phyloP scores from a whole-genome alignment of 2,329 filamentous ascomycete species.

The Pyrenochaeta sp. region DNA sequence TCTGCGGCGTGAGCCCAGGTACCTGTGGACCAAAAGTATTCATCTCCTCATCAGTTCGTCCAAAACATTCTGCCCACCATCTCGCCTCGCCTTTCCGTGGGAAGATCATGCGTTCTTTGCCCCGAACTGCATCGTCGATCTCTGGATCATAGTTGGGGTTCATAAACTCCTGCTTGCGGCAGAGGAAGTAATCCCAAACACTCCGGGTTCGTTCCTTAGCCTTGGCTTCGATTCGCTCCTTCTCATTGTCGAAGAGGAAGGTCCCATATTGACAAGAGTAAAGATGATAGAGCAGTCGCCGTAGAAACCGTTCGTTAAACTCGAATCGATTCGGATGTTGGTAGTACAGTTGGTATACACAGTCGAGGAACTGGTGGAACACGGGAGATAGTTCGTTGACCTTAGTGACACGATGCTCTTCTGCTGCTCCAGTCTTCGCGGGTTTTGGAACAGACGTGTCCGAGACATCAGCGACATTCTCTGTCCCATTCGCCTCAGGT shows the following conservation, averaged over 20 bases:
- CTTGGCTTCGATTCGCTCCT: slow-evolving; percentile 76
- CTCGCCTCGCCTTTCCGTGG: slow-evolving; percentile 78
- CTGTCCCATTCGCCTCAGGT: slow-evolving; percentile 58
- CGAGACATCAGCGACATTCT: slow-evolving; percentile 58
- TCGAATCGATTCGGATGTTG: slow-evolving; percentile 91
- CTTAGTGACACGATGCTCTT: slow-evolving; percentile 74
- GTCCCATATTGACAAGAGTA: slow-evolving; percentile 98
- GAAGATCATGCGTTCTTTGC: slow-evolving; percentile 83
- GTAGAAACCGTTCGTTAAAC: slow-evolving; percentile 92
- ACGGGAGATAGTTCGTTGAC: slow-evolving; percentile 94
- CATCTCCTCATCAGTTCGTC: slow-evolving; percentile 89
- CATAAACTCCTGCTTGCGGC: slow-evolving; percentile 78
- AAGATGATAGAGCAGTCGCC: slow-evolving; percentile 88
- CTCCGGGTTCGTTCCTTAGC: slow-evolving; percentile 78
- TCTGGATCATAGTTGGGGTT: slow-evolving; percentile 79
- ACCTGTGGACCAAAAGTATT: slow-evolving; percentile 63
- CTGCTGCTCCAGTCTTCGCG: slow-evolving; percentile 51
- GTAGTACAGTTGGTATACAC: slow-evolving; percentile 85
- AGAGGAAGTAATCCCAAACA: slow-evolving; percentile 95
- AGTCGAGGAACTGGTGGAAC: slow-evolving; percentile 97
- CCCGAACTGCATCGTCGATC: slow-evolving; percentile 79
- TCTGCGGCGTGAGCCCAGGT: slow-evolving; percentile 36
- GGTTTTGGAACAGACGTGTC: slow-evolving; percentile 40
- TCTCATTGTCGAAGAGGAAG: slow-evolving; percentile 94
- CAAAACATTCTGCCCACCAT: slow-evolving; percentile 94